A percentile compares a stretch with the other conserved stretches of the same genome.
Evolutionary conservation across 345 rosid species (phyloP).

Genomic region (Acer negundo): DNA sequence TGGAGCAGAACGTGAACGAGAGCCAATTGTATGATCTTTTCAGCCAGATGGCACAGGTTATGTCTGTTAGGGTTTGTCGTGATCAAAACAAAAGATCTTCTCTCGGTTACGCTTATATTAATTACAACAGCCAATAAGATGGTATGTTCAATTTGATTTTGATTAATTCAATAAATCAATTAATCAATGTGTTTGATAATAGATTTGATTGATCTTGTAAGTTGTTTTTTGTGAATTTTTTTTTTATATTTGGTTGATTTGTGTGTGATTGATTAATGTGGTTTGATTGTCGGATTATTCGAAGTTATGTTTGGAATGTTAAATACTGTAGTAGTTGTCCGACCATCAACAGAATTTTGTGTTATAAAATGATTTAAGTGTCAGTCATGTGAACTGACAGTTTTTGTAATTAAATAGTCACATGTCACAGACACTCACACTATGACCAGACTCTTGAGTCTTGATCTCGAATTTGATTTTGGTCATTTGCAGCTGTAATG

Average conservation of each 20-base stretch:
- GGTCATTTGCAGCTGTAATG: conserved; percentile 49
- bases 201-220: background rate
- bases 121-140: conserved; percentile 54
- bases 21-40: conserved; percentile 56
- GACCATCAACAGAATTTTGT: no score
- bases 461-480: conserved; percentile 9
- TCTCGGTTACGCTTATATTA: conserved; percentile 72
- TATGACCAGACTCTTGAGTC: no score
- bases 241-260: no score
- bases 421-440: no score
- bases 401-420: no score
- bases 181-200: background rate
- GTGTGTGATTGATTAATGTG: background rate
- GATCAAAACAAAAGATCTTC: conserved; percentile 50
- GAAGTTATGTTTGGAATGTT: no score
- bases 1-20: conserved; percentile 53
- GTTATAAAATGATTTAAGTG: no score
- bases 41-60: conserved; percentile 48
- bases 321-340: no score
- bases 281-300: background rate
- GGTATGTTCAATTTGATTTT: conserved; percentile 29
- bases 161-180: background rate
- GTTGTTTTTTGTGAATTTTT: no score
- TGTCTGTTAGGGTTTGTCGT: conserved; percentile 64
- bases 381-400: no score